These are phyloP conservation scores for Wickerhamomyces kurtzmanii DNA, from an alignment of 805 yeast species.

Conservation along the genomic window DNA sequence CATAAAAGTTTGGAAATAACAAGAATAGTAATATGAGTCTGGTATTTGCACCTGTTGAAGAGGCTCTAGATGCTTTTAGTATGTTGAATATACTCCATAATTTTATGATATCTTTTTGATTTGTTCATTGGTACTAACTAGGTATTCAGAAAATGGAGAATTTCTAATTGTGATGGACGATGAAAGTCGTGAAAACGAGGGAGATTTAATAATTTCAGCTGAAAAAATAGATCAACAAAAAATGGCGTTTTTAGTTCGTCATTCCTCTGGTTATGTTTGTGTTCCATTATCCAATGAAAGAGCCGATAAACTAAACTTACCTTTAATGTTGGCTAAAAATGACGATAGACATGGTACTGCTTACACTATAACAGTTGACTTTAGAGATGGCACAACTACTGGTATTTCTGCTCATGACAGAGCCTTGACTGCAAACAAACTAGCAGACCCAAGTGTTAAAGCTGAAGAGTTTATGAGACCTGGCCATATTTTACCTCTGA, in stretches of 20 bases:
- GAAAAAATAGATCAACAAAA: slow-evolving; percentile 65
- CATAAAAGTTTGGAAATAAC: too few relatives aligned
- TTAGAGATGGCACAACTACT: slow-evolving; percentile 83
- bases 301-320: slow-evolving; percentile 76
- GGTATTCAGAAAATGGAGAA: slow-evolving; percentile 28
- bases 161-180: slow-evolving; percentile 96
- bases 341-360: slow-evolving; percentile 94
- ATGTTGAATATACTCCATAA: too few relatives aligned
- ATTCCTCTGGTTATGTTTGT: slow-evolving; percentile 88
- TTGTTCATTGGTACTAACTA: too few relatives aligned
- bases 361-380: slow-evolving; percentile 88
- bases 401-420: slow-evolving; percentile 96
- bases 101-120: too few relatives aligned
- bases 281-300: slow-evolving; percentile 71
- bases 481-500: slow-evolving; percentile 88
- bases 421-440: slow-evolving; percentile 64
- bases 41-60: too few relatives aligned
- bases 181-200: slow-evolving; percentile 93
- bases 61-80: too few relatives aligned
- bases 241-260: slow-evolving; percentile 90
- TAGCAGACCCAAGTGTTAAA: slow-evolving; percentile 51
- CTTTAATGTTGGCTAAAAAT: slow-evolving; percentile 47
- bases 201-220: slow-evolving; percentile 94
- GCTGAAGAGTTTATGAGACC: slow-evolving; percentile 77
- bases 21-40: too few relatives aligned